Conservation (phyloP, 75 land plant species). For the Pinus taeda region DNA sequence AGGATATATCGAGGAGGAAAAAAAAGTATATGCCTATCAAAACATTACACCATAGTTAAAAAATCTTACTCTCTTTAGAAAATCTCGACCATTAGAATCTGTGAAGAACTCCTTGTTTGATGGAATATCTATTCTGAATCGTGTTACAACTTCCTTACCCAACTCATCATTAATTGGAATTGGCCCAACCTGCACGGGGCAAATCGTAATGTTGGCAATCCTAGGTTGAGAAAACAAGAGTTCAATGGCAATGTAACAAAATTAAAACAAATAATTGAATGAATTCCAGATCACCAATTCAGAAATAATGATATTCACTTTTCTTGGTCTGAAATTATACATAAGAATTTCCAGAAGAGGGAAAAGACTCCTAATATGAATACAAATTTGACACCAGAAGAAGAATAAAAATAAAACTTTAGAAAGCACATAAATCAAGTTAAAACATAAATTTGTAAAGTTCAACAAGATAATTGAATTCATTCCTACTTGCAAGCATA, state of each 20-base stretch:
- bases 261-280: too few species aligned
- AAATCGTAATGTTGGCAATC: not conserved
- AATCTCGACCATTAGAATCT: conserved; percentile 94
- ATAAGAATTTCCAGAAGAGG: too few species aligned
- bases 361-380: too few species aligned
- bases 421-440: too few species aligned
- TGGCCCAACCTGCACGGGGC: conserved; percentile 70
- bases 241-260: not conserved
- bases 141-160: conserved; percentile 78
- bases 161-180: conserved; percentile 80
- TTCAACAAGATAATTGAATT: too few species aligned
- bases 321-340: too few species aligned
- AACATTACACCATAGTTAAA: not conserved
- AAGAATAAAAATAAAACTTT: too few species aligned
- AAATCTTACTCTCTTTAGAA: conserved; percentile 71
- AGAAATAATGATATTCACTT: too few species aligned
- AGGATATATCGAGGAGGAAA: not conserved
- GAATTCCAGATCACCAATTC: too few species aligned
- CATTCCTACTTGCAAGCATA: too few species aligned
- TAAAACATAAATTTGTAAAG: too few species aligned
- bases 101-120: conserved; percentile 73
- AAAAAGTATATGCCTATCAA: not conserved
- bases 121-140: conserved; percentile 45
- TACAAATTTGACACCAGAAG: too few species aligned
- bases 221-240: not conserved